Evolutionary conservation across 768 basidiomycete genomes (phyloP).

Genomic region (Boletus reticuloceps): DNA sequence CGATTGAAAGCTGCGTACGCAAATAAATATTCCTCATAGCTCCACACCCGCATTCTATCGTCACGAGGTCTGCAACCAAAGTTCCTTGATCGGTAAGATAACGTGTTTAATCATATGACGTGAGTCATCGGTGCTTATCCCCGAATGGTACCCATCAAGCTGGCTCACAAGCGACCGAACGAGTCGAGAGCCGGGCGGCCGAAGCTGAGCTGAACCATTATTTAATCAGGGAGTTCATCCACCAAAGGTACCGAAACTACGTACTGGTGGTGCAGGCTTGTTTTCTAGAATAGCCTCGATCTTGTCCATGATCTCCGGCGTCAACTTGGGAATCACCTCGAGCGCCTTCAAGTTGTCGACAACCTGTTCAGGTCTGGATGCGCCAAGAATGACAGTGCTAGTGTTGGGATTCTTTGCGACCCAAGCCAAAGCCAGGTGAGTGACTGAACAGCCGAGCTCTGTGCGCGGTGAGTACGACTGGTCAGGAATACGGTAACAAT

Average conservation of each 20-base stretch:
- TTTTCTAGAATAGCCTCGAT: slow-evolving; percentile 52
- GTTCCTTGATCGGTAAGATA: not conserved
- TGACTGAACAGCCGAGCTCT: slow-evolving; percentile 45
- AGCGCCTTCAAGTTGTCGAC: slow-evolving; percentile 51
- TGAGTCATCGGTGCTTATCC: not conserved
- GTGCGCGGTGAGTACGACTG: not conserved
- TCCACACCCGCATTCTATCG: not conserved
- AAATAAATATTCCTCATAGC: too few relatives aligned
- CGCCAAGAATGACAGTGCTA: slow-evolving; percentile 47
- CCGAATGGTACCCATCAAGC: too few relatives aligned
- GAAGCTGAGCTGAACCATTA: slow-evolving; percentile 18
- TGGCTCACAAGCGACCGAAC: slow-evolving; percentile 18
- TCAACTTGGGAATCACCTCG: slow-evolving; percentile 52
- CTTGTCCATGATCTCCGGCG: slow-evolving; percentile 46
- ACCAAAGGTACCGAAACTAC: slow-evolving; percentile 39
- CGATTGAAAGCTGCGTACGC: too few relatives aligned
- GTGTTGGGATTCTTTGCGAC: slow-evolving; percentile 48
- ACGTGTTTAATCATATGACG: not conserved
- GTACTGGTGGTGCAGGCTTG: slow-evolving; percentile 24
- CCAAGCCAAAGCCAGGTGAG: slow-evolving; percentile 60
- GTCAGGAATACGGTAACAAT: not conserved
- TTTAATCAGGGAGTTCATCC: slow-evolving; percentile 37
- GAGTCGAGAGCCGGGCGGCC: slow-evolving; percentile 30
- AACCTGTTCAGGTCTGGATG: slow-evolving; percentile 47
- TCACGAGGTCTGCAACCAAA: not conserved